Percentiles rank a stretch among this genome's conserved stretches.
Conservation (phyloP, 257 asterid genomes). For the Gynochthodes officinalis region DNA sequence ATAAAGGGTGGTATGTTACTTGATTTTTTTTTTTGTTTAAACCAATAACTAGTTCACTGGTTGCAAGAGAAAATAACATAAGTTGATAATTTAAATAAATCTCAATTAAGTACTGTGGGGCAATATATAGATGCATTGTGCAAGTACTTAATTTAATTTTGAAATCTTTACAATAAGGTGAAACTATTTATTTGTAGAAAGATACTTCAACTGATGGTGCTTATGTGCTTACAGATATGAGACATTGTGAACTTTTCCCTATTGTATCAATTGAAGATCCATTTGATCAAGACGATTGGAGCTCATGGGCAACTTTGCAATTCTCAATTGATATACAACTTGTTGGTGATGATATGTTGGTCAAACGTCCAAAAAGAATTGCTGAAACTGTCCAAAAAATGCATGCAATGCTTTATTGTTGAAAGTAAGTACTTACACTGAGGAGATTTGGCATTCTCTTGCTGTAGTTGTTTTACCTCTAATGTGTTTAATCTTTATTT, state of each 20-base stretch:
- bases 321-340: slow-evolving; percentile 82
- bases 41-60: too few species aligned
- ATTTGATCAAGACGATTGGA: slow-evolving; percentile 99
- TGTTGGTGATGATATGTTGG: slow-evolving; percentile 92
- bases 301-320: slow-evolving; percentile 84
- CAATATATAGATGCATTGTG: too few species aligned
- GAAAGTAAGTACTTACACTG: slow-evolving; percentile 45
- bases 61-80: too few species aligned
- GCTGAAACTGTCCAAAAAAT: slow-evolving; percentile 80
- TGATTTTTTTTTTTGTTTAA: too few species aligned
- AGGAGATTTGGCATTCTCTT: neutral
- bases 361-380: slow-evolving; percentile 91
- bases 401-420: slow-evolving; percentile 93
- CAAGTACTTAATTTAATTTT: too few species aligned
- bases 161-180: too few species aligned
- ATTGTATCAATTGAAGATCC: slow-evolving; percentile 98
- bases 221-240: slow-evolving; percentile 67
- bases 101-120: too few species aligned
- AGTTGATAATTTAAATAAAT: too few species aligned
- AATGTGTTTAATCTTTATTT: neutral
- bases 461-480: neutral
- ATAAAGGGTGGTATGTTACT: too few species aligned
- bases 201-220: slow-evolving; percentile 97
- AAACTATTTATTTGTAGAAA: too few species aligned
- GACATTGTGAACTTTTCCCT: slow-evolving; percentile 83